These are phyloP conservation scores for Eimeria acervulina DNA, from an alignment of 169 alveolate species.

Conservation along the genomic window DNA sequence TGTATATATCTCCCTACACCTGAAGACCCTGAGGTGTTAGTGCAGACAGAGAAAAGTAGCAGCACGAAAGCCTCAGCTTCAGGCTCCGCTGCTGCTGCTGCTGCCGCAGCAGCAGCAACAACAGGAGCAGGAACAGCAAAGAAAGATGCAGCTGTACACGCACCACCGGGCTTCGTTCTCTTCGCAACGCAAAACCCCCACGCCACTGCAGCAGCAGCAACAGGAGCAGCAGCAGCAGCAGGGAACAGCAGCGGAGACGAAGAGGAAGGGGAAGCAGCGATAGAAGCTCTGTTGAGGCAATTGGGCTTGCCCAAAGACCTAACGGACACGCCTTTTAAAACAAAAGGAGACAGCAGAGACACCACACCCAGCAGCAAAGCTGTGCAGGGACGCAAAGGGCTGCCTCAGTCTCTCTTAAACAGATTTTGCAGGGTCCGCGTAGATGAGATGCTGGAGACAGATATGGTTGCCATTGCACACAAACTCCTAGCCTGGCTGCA, in stretches of 20 bases:
- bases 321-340: neutral
- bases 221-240: neutral
- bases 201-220: conserved; percentile 47
- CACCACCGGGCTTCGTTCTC: conserved; percentile 97
- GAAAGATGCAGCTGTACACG: conserved; percentile 93
- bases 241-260: neutral
- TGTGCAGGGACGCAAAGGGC: conserved; percentile 97
- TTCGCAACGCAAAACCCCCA: conserved; percentile 99
- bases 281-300: neutral
- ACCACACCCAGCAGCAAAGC: conserved; percentile 88
- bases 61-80: neutral
- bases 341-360: neutral
- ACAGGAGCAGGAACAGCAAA: conserved; percentile 68
- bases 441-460: conserved; percentile 66
- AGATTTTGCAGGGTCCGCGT: conserved; percentile 98
- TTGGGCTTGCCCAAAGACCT: conserved; percentile 23
- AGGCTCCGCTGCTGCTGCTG: too few species aligned
- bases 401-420: conserved; percentile 99
- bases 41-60: neutral
- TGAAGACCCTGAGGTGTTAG: conserved; percentile 93
- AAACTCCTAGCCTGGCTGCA: conserved; percentile 46
- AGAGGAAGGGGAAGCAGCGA: neutral
- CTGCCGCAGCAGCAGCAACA: too few species aligned
- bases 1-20: conserved; percentile 93
- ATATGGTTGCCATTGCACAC: conserved; percentile 75